Conservation (phyloP, 2,329 filamentous ascomycete genomes). For the Apiospora phragmitis region DNA sequence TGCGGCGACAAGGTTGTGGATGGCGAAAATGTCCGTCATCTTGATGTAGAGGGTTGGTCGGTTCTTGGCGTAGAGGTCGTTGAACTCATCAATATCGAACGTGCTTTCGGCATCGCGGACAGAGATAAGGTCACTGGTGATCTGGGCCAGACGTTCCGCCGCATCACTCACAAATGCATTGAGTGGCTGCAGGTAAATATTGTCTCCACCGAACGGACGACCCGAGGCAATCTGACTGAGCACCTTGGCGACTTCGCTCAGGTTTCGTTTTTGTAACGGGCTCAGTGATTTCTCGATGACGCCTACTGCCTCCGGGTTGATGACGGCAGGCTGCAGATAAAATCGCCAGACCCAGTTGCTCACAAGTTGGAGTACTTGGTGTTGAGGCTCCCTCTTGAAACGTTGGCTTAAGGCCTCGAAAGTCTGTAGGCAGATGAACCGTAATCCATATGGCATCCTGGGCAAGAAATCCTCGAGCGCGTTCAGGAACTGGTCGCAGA, state of each 20-base stretch:
- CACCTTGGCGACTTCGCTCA: conserved; percentile 89
- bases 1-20: conserved; percentile 82
- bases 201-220: conserved; percentile 87
- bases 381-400: conserved; percentile 78
- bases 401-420: conserved; percentile 75
- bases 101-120: conserved; percentile 86
- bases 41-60: conserved; percentile 99
- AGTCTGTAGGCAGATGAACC: conserved; percentile 84
- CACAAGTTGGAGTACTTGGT: conserved; percentile 78
- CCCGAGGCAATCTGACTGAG: conserved; percentile 87
- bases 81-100: conserved; percentile 98
- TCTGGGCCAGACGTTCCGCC: conserved; percentile 73
- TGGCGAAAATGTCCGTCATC: conserved; percentile 94
- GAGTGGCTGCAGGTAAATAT: conserved; percentile 91
- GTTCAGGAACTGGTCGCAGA: conserved; percentile 86
- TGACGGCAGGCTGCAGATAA: conserved; percentile 86
- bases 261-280: conserved; percentile 88
- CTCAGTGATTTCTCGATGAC: conserved; percentile 88
- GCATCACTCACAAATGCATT: conserved; percentile 90
- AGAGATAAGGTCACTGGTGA: conserved; percentile 76
- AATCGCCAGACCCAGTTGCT: conserved; percentile 93
- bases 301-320: conserved; percentile 89
- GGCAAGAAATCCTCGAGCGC: conserved; percentile 80
- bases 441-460: conserved; percentile 89
- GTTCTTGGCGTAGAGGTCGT: conserved; percentile 93